Conservation (phyloP, 176 grass and related monocot species). For the Elymus sibiricus region DNA sequence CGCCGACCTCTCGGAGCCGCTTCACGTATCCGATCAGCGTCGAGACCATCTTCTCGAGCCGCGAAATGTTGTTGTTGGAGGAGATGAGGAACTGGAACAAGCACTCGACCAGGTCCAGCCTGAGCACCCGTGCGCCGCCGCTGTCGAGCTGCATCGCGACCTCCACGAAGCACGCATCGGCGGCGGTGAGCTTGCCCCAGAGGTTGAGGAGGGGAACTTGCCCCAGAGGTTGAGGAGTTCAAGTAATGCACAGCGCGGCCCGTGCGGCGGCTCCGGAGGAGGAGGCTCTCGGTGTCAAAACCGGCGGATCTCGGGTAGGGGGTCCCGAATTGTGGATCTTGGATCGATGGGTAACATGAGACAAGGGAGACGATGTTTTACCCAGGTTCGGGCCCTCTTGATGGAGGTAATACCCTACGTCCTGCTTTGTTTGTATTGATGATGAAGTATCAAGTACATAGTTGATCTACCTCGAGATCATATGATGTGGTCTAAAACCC, state of each 20-base stretch:
- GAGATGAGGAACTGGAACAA: constrained; percentile 95
- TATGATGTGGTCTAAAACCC: too few relatives aligned
- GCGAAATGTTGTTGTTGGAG: constrained; percentile 89
- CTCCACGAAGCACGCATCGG: constrained; percentile 63
- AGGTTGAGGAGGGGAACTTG: constrained; percentile 65
- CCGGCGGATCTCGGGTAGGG: too few relatives aligned
- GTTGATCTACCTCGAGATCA: too few relatives aligned
- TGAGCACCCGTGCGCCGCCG: constrained; percentile 63
- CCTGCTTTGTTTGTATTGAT: too few relatives aligned
- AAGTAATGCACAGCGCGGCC: constrained; percentile 54
- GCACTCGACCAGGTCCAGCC: constrained; percentile 84
- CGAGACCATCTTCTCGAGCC: constrained; percentile 70
- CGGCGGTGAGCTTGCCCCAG: constrained; percentile 57
- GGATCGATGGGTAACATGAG: too few relatives aligned
- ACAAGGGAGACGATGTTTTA: too few relatives aligned
- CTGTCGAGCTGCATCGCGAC: constrained; percentile 39
- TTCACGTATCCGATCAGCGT: constrained; percentile 50
- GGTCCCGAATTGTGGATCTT: too few relatives aligned
- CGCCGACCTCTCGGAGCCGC: constrained; percentile 58
- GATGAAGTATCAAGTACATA: too few relatives aligned
- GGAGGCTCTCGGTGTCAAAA: not conserved
- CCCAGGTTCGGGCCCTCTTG: too few relatives aligned
- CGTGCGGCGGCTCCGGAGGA: constrained; percentile 22
- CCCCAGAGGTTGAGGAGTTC: too few relatives aligned
- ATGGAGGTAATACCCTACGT: too few relatives aligned